Evolutionary conservation across 2,329 filamentous ascomycete species (phyloP).

Genomic region (Aspergillus sergii): DNA sequence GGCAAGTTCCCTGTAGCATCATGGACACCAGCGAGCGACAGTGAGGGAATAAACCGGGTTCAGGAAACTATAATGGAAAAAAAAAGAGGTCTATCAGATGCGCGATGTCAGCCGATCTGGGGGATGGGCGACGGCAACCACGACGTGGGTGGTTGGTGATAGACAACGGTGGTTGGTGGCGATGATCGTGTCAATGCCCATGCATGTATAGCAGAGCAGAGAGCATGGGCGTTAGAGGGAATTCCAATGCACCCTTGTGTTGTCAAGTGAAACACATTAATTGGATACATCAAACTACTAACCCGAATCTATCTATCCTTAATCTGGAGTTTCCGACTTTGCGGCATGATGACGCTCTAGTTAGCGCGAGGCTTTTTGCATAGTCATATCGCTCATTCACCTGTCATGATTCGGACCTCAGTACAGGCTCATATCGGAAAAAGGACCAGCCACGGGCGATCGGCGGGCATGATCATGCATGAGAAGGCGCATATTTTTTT

Average conservation of each 20-base stretch:
- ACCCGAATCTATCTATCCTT: not conserved
- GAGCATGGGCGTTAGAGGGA: not conserved
- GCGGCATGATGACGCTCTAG: not conserved
- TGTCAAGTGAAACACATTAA: not conserved
- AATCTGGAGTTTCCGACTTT: not conserved
- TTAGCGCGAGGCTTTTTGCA: not conserved
- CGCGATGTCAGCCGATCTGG: conserved; percentile 14
- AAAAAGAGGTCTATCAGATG: conserved; percentile 2
- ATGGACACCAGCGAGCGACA: not conserved
- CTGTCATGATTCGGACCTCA: not conserved
- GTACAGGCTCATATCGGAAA: not conserved
- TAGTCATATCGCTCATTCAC: not conserved
- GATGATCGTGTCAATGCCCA: not conserved
- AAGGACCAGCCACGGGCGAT: conserved; percentile 2
- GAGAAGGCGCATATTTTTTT: not conserved
- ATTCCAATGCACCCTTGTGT: not conserved
- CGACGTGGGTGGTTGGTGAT: not conserved
- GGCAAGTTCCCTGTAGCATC: conserved; percentile 11
- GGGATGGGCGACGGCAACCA: not conserved
- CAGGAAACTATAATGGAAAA: not conserved
- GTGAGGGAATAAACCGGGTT: not conserved
- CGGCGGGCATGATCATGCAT: not conserved
- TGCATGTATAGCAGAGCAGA: conserved; percentile 1
- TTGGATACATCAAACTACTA: not conserved
- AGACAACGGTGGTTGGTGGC: not conserved